Conservation (phyloP, 768 basidiomycete species). For the Pleurotus pulmonarius region DNA sequence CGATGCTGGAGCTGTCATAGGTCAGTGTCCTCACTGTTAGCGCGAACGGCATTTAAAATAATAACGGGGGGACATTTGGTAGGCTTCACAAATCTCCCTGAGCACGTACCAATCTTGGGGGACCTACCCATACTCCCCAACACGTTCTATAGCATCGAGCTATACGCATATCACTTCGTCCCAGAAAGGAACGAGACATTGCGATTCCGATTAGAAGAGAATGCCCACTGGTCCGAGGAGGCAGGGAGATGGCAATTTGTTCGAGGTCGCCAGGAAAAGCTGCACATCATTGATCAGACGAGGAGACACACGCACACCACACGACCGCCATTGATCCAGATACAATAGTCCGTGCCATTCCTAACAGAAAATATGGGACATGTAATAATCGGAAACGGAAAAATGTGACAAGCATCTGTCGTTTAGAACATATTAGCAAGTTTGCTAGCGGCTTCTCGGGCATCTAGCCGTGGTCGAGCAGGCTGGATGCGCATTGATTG, state of each 20-base stretch:
- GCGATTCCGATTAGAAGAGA: constrained; percentile 41
- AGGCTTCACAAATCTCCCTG: constrained; percentile 43
- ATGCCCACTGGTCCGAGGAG: constrained; percentile 37
- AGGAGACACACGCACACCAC: not conserved
- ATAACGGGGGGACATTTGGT: not conserved
- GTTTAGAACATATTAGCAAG: constrained; percentile 82
- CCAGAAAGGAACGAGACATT: constrained; percentile 45
- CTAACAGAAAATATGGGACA: not conserved
- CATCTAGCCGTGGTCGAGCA: constrained; percentile 72
- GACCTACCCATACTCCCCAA: constrained; percentile 43
- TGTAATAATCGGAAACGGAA: not conserved
- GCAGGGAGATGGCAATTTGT: constrained; percentile 43
- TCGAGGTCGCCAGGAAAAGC: constrained; percentile 43
- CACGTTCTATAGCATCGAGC: constrained; percentile 52
- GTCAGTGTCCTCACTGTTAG: constrained; percentile 17
- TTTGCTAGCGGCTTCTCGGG: constrained; percentile 84
- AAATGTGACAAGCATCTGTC: not conserved
- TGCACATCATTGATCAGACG: constrained; percentile 35
- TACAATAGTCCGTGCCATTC: not conserved
- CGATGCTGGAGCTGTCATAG: constrained; percentile 46
- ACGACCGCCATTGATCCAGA: not conserved
- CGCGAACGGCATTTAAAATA: not conserved
- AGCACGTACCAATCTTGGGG: constrained; percentile 43
- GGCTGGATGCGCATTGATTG: constrained; percentile 72
- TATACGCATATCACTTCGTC: constrained; percentile 45